Conservation (phyloP, 768 basidiomycete genomes). For the Rhodotorula taiwanensis region DNA sequence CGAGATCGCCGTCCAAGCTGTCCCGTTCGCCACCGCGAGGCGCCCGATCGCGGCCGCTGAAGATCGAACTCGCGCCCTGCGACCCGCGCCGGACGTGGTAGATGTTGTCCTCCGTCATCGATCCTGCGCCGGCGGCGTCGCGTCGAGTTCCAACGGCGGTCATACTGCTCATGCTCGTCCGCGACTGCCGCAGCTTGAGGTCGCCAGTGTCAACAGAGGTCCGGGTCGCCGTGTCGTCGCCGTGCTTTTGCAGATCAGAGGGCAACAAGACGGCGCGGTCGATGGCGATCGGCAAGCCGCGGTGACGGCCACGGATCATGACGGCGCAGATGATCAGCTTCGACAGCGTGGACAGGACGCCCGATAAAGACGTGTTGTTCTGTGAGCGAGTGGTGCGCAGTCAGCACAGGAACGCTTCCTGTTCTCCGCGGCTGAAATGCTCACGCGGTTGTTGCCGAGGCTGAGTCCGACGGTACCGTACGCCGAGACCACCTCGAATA, state of each 20-base stretch:
- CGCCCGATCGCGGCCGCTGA: too few species aligned
- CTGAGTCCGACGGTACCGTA: slow-evolving; percentile 86
- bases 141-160: too few species aligned
- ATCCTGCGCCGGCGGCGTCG: too few species aligned
- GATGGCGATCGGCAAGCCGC: slow-evolving; percentile 44
- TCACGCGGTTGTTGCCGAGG: slow-evolving; percentile 73
- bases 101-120: too few species aligned
- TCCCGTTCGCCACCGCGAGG: too few species aligned
- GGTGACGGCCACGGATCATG: slow-evolving; percentile 63
- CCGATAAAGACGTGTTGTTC: slow-evolving; percentile 75
- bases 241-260: slow-evolving; percentile 49
- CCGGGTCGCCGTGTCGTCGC: slow-evolving; percentile 22
- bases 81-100: too few species aligned
- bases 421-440: too few species aligned
- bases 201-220: neutral
- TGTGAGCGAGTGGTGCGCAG: slow-evolving; percentile 44
- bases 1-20: too few species aligned
- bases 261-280: slow-evolving; percentile 69
- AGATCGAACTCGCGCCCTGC: too few species aligned
- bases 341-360: slow-evolving; percentile 68
- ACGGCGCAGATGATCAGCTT: slow-evolving; percentile 80
- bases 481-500: slow-evolving; percentile 59
- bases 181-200: too few species aligned
- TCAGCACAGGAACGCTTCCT: too few species aligned
- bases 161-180: too few species aligned